These are phyloP conservation scores for Ilyonectria robusta DNA, from an alignment of 2,329 filamentous ascomycete species.

Conservation along the genomic window DNA sequence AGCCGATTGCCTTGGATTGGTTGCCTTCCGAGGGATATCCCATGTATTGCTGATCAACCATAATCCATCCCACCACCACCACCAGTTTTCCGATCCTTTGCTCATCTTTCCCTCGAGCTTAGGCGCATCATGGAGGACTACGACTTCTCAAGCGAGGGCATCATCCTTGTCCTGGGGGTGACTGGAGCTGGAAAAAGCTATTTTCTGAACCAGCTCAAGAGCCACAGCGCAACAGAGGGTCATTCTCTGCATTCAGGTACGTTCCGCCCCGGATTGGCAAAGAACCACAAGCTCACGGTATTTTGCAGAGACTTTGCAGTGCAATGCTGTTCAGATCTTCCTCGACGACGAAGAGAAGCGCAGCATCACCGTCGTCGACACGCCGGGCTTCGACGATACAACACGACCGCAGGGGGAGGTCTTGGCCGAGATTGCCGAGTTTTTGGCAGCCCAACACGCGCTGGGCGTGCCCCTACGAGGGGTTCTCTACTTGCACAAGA, in stretches of 20 bases:
- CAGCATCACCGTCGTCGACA: constrained; percentile 29
- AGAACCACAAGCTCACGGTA: background rate
- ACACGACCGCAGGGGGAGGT: constrained; percentile 16
- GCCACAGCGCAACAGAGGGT: constrained; percentile 13
- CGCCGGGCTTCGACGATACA: constrained; percentile 36
- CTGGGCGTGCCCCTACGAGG: constrained; percentile 7
- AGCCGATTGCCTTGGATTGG: background rate
- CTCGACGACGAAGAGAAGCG: constrained; percentile 12
- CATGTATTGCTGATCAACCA: no score
- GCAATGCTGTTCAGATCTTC: constrained; percentile 8
- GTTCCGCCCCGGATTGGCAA: background rate
- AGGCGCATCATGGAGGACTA: constrained; percentile 7
- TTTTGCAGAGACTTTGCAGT: constrained; percentile 6
- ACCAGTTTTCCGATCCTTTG: no score
- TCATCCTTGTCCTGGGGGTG: constrained; percentile 22
- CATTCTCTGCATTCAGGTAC: constrained; percentile 24
- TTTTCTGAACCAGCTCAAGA: constrained; percentile 28
- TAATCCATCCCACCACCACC: no score
- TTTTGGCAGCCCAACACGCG: constrained; percentile 5
- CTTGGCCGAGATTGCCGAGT: constrained; percentile 16
- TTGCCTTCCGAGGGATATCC: no score
- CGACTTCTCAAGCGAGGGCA: constrained; percentile 21
- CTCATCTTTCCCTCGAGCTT: no score
- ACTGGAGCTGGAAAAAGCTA: constrained; percentile 31
- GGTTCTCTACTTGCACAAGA: constrained; percentile 22